A percentile compares a stretch with the other conserved stretches of the same genome.
phyloP scores from a whole-genome alignment of 2,329 filamentous ascomycete genomes.

The Rhynchosporium graminicola region DNA sequence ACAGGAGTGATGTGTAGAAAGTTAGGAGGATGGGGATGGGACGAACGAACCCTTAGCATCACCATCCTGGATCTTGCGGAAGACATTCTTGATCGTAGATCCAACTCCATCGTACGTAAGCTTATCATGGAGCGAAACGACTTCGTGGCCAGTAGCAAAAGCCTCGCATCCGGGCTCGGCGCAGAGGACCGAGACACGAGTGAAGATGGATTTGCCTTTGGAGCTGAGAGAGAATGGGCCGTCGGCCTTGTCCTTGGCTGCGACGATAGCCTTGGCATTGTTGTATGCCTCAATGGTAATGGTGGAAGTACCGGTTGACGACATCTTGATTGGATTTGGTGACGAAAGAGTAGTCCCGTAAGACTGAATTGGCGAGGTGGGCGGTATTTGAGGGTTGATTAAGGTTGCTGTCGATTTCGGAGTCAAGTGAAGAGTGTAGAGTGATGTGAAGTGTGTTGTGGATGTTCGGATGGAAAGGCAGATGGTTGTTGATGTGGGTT shows the following conservation, averaged over 20 bases:
- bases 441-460: conserved; percentile 1
- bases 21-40: background rate
- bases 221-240: background rate
- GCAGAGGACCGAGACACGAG: background rate
- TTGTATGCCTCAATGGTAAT: background rate
- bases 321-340: conserved; percentile 2
- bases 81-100: conserved; percentile 1
- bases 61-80: conserved; percentile 4
- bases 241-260: background rate
- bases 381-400: conserved; percentile 1
- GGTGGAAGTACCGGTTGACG: background rate
- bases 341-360: background rate
- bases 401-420: background rate
- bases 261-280: background rate
- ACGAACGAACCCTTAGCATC: background rate
- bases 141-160: conserved; percentile 10
- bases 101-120: background rate
- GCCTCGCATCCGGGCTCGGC: background rate
- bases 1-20: too few relatives aligned
- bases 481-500: conserved; percentile 15
- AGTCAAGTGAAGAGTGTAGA: conserved; percentile 5
- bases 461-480: conserved; percentile 6
- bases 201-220: background rate
- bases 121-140: conserved; percentile 10
- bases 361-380: background rate